phyloP scores from a whole-genome alignment of 352 stramenopile genomes.

The Blastocystis sp. region DNA sequence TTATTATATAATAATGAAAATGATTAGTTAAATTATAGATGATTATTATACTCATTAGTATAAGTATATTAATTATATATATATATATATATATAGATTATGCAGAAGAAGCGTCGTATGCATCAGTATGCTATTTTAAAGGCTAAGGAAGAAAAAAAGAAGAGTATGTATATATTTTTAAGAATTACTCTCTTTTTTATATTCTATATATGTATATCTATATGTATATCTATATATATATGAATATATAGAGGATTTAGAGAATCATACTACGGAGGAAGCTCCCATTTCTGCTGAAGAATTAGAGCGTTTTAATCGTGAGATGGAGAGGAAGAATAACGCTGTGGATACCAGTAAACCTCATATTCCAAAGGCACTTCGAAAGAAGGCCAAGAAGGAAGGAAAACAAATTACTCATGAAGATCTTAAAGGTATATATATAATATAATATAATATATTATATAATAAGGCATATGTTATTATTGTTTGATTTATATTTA shows the following conservation, averaged over 20 bases:
- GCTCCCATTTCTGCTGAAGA: constrained; percentile 25
- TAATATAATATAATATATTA: too few species aligned
- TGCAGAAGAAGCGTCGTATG: constrained; percentile 60
- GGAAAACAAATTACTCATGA: constrained; percentile 11
- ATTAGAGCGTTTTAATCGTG: constrained; percentile 12
- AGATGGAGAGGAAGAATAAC: neutral
- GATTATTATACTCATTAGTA: neutral
- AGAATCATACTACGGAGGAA: constrained; percentile 9
- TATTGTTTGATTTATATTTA: too few species aligned
- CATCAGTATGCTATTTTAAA: constrained; percentile 62
- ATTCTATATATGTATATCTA: too few species aligned
- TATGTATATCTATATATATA: too few species aligned
- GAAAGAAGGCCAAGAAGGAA: constrained; percentile 71
- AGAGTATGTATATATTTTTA: neutral
- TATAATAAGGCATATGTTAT: too few species aligned
- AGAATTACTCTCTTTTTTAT: too few species aligned
- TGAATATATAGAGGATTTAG: constrained; percentile 2
- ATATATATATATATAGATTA: constrained; percentile 53
- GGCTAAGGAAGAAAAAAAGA: constrained; percentile 48
- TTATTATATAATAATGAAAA: neutral
- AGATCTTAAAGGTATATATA: too few species aligned
- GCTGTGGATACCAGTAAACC: constrained; percentile 48
- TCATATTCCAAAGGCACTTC: constrained; percentile 73
- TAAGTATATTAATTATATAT: too few species aligned
- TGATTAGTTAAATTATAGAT: constrained; percentile 20